Percentiles rank a stretch among this genome's conserved stretches.
phyloP scores from a whole-genome alignment of 78 protist genomes.

The Dictyostelium citrinum region DNA sequence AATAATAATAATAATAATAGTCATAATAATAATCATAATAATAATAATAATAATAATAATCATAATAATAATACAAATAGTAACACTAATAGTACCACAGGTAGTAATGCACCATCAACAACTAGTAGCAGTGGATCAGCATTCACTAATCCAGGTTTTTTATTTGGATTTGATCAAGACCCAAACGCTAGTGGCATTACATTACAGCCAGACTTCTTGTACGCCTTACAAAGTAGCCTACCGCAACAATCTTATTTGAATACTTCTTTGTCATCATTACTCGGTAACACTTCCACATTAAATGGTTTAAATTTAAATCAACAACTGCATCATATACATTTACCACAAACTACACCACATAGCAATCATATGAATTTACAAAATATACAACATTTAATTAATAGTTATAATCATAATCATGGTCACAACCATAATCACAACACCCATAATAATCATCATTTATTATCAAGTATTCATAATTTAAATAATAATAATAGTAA shows the following conservation, averaged over 20 bases:
- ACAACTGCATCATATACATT: background rate
- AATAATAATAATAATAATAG: background rate
- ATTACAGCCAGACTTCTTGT: constrained; percentile 4
- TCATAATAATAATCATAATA: background rate
- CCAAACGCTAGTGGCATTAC: background rate
- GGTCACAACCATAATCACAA: background rate
- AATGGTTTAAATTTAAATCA: background rate
- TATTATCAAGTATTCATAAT: background rate
- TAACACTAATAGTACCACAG: background rate
- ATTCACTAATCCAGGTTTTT: background rate
- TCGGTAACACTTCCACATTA: background rate
- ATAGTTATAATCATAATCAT: background rate
- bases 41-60: background rate
- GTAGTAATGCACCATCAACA: background rate
- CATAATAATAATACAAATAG: background rate
- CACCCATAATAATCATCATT: background rate
- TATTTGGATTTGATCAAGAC: constrained; percentile 40
- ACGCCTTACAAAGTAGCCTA: background rate
- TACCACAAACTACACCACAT: background rate
- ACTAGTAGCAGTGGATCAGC: background rate
- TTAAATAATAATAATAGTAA: background rate
- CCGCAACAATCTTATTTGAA: background rate
- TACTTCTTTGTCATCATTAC: background rate
- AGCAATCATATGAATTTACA: background rate
- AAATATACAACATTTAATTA: background rate